Evolutionary conservation across 2,329 filamentous ascomycete species (phyloP).

Genomic region (Kalaharituber pfeilii): DNA sequence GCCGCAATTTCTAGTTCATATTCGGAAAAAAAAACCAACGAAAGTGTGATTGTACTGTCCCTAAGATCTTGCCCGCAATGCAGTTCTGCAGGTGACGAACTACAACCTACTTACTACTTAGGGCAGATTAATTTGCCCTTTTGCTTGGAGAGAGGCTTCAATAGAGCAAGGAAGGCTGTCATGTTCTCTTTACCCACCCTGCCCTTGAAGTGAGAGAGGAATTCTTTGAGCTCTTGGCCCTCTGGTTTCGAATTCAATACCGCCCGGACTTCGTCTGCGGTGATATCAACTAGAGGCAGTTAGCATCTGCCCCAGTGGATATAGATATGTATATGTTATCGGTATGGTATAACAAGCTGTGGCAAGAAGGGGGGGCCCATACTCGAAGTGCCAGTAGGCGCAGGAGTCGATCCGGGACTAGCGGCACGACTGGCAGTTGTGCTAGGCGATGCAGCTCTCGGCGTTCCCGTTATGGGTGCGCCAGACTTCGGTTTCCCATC

Average conservation of each 20-base stretch:
- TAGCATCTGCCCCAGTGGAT: constrained; percentile 2
- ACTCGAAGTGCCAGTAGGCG: constrained; percentile 8
- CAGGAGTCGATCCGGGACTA: constrained; percentile 4
- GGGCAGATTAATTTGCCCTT: constrained; percentile 8
- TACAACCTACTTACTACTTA: not conserved
- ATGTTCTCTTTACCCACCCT: constrained; percentile 17
- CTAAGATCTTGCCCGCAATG: too few relatives aligned
- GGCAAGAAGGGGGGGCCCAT: not conserved
- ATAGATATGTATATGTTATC: too few relatives aligned
- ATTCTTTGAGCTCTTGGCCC: constrained; percentile 22
- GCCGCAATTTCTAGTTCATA: not conserved
- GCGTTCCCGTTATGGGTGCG: not conserved
- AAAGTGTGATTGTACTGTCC: not conserved
- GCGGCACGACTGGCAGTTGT: constrained; percentile 1
- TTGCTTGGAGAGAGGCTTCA: constrained; percentile 12
- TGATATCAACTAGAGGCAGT: constrained; percentile 21
- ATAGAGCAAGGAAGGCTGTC: constrained; percentile 11
- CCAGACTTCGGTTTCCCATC: not conserved
- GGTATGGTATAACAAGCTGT: too few relatives aligned
- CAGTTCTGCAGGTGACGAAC: too few relatives aligned
- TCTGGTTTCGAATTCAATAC: constrained; percentile 19
- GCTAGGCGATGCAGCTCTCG: not conserved
- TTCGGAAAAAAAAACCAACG: not conserved
- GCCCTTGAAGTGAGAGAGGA: constrained; percentile 19
- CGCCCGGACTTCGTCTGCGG: constrained; percentile 20